Conservation (phyloP, 805 yeast genomes). For the Ogataea nakhonphanomensis region DNA sequence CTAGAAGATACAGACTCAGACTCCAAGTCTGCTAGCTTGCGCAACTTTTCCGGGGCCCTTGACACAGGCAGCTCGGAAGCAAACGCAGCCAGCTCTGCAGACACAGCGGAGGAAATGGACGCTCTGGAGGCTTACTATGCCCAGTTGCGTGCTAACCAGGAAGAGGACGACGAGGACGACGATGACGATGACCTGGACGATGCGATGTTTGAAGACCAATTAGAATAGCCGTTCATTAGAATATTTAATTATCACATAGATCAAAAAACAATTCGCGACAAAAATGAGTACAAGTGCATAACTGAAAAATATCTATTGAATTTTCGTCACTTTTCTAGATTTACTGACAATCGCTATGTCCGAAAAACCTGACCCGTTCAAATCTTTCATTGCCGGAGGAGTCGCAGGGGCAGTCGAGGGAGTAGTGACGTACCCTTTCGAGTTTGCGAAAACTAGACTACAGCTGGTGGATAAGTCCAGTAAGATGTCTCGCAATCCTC, state of each 20-base stretch:
- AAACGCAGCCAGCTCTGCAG: slow-evolving; percentile 29
- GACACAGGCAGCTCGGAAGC: slow-evolving; percentile 12
- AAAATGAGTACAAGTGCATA: neutral
- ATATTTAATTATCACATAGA: slow-evolving; percentile 1
- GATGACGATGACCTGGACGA: slow-evolving; percentile 37
- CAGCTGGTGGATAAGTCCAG: slow-evolving; percentile 72
- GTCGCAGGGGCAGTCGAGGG: slow-evolving; percentile 97
- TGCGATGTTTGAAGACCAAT: slow-evolving; percentile 21
- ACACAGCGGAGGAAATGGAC: slow-evolving; percentile 66
- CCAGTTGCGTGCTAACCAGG: slow-evolving; percentile 67
- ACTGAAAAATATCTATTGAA: neutral
- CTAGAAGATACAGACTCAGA: slow-evolving; percentile 15
- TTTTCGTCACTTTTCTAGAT: neutral
- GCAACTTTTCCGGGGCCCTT: slow-evolving; percentile 4
- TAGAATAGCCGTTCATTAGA: neutral
- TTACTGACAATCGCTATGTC: slow-evolving; percentile 1
- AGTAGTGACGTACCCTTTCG: slow-evolving; percentile 89
- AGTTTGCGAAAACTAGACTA: slow-evolving; percentile 90
- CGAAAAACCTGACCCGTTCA: slow-evolving; percentile 58
- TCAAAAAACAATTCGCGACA: neutral
- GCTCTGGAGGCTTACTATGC: slow-evolving; percentile 76
- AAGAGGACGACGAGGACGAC: slow-evolving; percentile 54
- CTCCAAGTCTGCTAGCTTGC: slow-evolving; percentile 1
- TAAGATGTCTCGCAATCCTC: slow-evolving; percentile 74
- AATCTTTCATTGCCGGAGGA: slow-evolving; percentile 93